These are phyloP conservation scores for Rostrohypoxylon terebratum DNA, from an alignment of 495 filamentous ascomycete species.

Conservation along the genomic window DNA sequence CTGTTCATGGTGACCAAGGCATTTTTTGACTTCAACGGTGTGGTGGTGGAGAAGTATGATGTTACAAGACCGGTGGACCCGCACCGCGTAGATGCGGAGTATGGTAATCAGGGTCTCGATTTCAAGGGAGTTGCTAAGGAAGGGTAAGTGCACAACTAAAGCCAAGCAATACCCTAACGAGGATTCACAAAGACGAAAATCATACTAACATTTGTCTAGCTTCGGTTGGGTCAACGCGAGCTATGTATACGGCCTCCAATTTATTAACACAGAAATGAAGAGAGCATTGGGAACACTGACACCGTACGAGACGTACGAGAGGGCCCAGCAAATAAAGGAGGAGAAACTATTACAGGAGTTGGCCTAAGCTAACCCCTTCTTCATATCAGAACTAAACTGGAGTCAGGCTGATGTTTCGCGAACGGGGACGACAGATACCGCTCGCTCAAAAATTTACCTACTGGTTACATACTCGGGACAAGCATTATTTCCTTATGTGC, in stretches of 20 bases:
- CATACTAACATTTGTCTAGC: constrained; percentile 62
- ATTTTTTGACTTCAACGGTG: constrained; percentile 96
- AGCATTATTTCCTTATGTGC: background rate
- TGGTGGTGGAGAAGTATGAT: constrained; percentile 98
- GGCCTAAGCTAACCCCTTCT: constrained; percentile 1
- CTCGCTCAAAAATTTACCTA: background rate
- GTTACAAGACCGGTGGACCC: constrained; percentile 89
- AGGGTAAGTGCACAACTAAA: constrained; percentile 73
- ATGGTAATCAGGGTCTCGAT: constrained; percentile 93
- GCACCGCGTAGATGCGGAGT: constrained; percentile 94
- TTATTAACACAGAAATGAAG: constrained; percentile 85
- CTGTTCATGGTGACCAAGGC: constrained; percentile 96
- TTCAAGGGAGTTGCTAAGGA: constrained; percentile 95
- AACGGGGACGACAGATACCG: constrained; percentile 7
- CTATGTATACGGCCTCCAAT: constrained; percentile 87
- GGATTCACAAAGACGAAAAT: background rate
- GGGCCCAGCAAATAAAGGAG: constrained; percentile 60
- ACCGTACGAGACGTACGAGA: constrained; percentile 79
- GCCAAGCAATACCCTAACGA: background rate
- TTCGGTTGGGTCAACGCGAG: constrained; percentile 99
- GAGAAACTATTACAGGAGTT: constrained; percentile 58
- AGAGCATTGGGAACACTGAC: constrained; percentile 87
- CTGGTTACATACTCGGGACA: background rate
- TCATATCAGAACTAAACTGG: background rate
- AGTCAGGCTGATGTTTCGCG: background rate